Conservation (phyloP, 331 rosid genomes). For the Stylosanthes scabra region DNA sequence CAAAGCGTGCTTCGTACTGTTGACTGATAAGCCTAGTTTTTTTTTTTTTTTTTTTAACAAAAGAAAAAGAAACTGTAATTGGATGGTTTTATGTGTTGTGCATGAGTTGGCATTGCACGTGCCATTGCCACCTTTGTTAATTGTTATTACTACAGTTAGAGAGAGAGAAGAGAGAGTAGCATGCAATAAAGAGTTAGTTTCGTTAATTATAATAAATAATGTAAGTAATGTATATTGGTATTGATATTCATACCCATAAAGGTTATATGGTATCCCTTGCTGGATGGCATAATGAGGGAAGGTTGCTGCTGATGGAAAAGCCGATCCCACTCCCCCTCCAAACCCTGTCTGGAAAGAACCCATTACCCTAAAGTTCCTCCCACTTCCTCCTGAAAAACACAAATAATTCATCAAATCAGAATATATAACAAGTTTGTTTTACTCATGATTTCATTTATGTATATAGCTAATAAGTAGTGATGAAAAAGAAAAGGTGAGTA, state of each 20-base stretch:
- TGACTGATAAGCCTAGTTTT: conserved; percentile 6
- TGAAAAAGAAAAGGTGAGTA: background rate
- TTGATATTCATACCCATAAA: conserved; percentile 76
- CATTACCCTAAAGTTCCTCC: conserved; percentile 89
- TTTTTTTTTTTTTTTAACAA: background rate
- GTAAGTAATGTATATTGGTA: too few relatives aligned
- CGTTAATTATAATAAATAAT: background rate
- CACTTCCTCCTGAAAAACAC: conserved; percentile 41
- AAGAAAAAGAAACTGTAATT: conserved; percentile 1
- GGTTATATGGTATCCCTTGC: conserved; percentile 95
- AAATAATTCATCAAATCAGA: too few relatives aligned
- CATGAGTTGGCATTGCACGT: conserved; percentile 78
- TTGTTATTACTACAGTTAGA: background rate
- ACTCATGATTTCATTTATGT: too few relatives aligned
- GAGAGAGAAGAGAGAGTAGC: conserved; percentile 7
- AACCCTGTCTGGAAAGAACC: conserved; percentile 81
- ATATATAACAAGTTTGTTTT: too few relatives aligned
- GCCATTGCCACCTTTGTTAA: conserved; percentile 15
- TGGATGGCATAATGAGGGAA: conserved; percentile 99
- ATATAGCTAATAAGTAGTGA: too few relatives aligned
- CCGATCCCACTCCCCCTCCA: conserved; percentile 79
- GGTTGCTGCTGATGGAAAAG: conserved; percentile 85
- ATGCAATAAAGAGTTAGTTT: conserved; percentile 7
- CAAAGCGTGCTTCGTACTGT: conserved; percentile 44
- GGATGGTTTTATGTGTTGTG: conserved; percentile 37